Evolutionary conservation across 345 rosid species (phyloP), one percentile per base, ranked within the genome.

Genomic region (Toxicodendron radicans): DNA sequence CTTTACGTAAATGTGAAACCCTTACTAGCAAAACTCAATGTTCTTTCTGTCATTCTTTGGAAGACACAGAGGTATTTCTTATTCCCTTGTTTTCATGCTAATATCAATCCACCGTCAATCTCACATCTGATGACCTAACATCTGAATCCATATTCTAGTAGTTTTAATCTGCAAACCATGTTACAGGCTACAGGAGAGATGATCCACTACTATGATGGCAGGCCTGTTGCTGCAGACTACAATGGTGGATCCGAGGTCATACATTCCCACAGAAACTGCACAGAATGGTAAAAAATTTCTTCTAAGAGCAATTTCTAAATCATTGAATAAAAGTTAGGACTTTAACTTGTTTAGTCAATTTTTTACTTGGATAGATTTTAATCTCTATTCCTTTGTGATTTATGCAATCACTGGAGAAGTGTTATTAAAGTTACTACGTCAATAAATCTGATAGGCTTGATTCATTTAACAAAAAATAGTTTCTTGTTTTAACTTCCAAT

Each of bases 161-260:
- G 45, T 75, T 71, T 65, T 49, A 41, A 57, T 73, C 67, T 75
- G 74, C 59, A 30, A 76, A 70, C 49, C 10, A 32, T 75, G 62
- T 68, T 57, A 68, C 87, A 95, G 97, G 91, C 77, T 77, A 87
- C 96, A 27, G 97, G 97, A 75, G 90, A 95, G 89, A 93, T 95
- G 89, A 76, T 85, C 60, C 89, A 87, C 83, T 95, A 88, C 83
- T 73, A 56, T 75, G 78, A 83, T 78, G 98, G 98, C 57, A 82
- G 77, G 73, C 81, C 89, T 66, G 92, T 93, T 52, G 82, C 90
- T 79, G 86, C 83, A 65, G 90, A 85, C 80, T 75, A 83, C 68
- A 66, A 57, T 74, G 87, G 79, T 64, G 87, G 92, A 75, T 84
- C 79, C 72, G 84, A 84, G 87, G 77, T 86, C 74, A 80, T 89